Evolutionary conservation across 495 filamentous ascomycete genomes (phyloP), one percentile per base, ranked within the genome.

Genomic region (Tuber magnatum): DNA sequence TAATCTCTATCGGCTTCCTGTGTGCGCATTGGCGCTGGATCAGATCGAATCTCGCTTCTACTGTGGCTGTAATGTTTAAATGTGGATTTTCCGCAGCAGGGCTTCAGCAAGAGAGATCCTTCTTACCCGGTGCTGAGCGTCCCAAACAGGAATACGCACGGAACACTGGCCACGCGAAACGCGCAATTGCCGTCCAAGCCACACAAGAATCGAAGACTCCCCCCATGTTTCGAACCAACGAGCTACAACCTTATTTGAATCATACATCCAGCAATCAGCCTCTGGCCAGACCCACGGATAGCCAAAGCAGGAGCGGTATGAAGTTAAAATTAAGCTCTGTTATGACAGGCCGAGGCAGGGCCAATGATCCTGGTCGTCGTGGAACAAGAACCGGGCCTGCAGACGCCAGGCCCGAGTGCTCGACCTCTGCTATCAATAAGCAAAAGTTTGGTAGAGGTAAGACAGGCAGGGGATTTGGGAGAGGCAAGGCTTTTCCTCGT

Each of bases 21-120:
- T 65, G 28, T 65, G 56, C 35, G 56, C 56, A 65, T 20, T 35
- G 28, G 56, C 28, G 35, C 56, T 20, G 56, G 56, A 35, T 65
- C 56, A 2, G 56, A 65, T 65, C 56, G 28, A 65, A 65, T 35
- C 76, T 79, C 76, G 76, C 77, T 79, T 79, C 46, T 18, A n/a
- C 38, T 68, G 76, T 79, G 77, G 77, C 77, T 79, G 72, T 79
- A 71, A 79, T 79, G 76, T 79, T 79, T 79, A 79, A 79, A 79
- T 79, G 78, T 79, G 76, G 70, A 44, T 68, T 48, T 69, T 75
- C 73, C 70, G 70, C 73, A 38, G 74, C 56, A 65, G 56, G 56
- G 28, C 56, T 20, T 35, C 56, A 65, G 56, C 73, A 77, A 68
- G 71, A 78, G 71, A 78, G 77, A 78, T 78, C 77, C 73, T 69